Base-by-base conservation (phyloP, 495 filamentous ascomycete genomes). In the Xylaria cubensis region DNA sequence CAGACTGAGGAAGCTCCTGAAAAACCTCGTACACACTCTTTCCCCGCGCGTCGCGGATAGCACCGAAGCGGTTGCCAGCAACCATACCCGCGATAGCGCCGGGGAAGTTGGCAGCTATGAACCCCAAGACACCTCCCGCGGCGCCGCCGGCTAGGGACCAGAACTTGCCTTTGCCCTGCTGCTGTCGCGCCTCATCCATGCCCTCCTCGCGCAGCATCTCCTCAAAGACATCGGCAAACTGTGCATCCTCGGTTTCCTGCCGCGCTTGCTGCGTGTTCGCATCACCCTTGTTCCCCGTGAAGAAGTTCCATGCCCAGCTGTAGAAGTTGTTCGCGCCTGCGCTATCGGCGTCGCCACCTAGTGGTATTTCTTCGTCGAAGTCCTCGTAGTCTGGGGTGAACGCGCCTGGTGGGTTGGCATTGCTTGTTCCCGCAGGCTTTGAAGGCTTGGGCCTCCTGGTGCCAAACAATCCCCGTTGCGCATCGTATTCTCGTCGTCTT, bases 131-230 rank as follows among this genome's bases (percentile, higher is more conserved):
- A 58, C 92, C 94, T 29, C 96, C 96, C 77, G 93, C 95, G 12
- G 97, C 73, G 3, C 93, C 94, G 15, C 96, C 96, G 12, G 98
- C 81, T 44, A 97, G 75, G 34, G 90, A 86, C 95, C 96, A 99
- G 79, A 98, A 94, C 72, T 90, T 91, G 26, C 89, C 86, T 1
- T 90, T 94, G 21, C 91, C 29, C 61, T 64, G 61, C 76, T 76
- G 21, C 84, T 83, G 8, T 75, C 79, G 24, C 88, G 61, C 86
- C 68, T 90, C 90, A 0, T 92, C 91, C 81, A 98, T 87, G 0
- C 95, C 96, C 78, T 98, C 92, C 75, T 99, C 96, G 44, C 92
- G 89, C 81, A 98, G 82, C 96, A 99, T 99, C 86, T 99, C 96
- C 85, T 99, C 97, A 77, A 99, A 99, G 3, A 94, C 92, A 72